Conservation (phyloP, 164 flowering plant species). For the Saururus chinensis region DNA sequence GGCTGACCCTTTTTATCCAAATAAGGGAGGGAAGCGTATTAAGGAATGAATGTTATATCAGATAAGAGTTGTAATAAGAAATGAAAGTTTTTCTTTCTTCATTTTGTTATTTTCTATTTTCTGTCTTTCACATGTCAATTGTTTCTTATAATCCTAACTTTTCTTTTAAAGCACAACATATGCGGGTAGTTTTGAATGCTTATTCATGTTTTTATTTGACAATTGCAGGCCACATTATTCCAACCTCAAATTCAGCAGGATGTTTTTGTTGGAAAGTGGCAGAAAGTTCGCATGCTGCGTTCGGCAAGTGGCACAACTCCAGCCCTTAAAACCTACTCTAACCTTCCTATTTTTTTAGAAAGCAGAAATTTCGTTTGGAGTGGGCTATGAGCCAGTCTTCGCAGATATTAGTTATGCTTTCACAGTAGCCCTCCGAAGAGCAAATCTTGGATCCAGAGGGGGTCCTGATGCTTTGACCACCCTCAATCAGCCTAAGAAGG, state of each 20-base stretch:
- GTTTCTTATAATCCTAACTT: too few relatives aligned
- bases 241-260: conserved; percentile 90
- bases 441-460: conserved; percentile 62
- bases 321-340: conserved; percentile 74
- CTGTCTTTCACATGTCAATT: too few relatives aligned
- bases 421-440: conserved; percentile 95
- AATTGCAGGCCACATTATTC: conserved; percentile 80
- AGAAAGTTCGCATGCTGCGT: conserved; percentile 81
- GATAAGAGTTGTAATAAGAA: too few relatives aligned
- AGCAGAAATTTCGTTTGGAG: conserved; percentile 77
- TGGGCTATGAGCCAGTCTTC: conserved; percentile 88
- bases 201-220: conserved; percentile 4
- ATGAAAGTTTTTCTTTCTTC: too few relatives aligned
- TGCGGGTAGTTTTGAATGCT: neutral
- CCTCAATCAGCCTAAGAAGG: conserved; percentile 65
- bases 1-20: too few relatives aligned
- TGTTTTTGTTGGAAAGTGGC: conserved; percentile 90
- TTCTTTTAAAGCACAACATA: neutral
- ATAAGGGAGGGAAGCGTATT: too few relatives aligned
- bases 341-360: conserved; percentile 74
- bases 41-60: too few relatives aligned
- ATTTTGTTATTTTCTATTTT: too few relatives aligned
- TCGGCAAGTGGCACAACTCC: conserved; percentile 98
- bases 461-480: conserved; percentile 10
- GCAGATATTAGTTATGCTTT: conserved; percentile 95